Conservation (phyloP, 495 filamentous ascomycete genomes). For the Penicillium robsamsonii region DNA sequence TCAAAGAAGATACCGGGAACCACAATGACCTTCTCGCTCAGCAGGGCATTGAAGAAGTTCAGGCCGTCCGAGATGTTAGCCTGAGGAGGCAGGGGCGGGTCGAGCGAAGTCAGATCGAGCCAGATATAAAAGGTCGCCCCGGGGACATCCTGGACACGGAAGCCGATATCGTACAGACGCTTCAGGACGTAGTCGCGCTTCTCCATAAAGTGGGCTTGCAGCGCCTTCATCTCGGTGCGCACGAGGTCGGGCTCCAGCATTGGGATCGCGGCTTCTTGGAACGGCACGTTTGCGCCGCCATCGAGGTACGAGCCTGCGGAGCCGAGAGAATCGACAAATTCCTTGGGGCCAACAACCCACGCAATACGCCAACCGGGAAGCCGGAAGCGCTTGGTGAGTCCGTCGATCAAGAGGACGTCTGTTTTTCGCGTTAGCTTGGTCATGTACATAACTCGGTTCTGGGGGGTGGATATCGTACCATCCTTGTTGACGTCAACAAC, state of each 20-base stretch:
- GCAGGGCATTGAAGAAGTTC: constrained; percentile 93
- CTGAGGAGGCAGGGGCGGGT: constrained; percentile 36
- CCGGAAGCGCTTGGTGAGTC: constrained; percentile 94
- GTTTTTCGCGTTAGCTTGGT: neutral
- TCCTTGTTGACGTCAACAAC: constrained; percentile 68
- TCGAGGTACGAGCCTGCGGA: constrained; percentile 95
- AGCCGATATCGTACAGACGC: constrained; percentile 78
- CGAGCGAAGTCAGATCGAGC: constrained; percentile 59
- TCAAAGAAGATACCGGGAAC: constrained; percentile 86
- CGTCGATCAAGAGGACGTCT: constrained; percentile 91
- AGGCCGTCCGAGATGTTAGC: constrained; percentile 82
- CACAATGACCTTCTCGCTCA: constrained; percentile 90
- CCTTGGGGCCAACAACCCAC: constrained; percentile 94
- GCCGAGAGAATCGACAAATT: constrained; percentile 91
- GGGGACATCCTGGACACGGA: constrained; percentile 72
- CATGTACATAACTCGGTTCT: constrained; percentile 23
- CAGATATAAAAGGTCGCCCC: constrained; percentile 93
- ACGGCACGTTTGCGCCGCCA: constrained; percentile 89
- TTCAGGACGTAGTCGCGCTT: constrained; percentile 88
- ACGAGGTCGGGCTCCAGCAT: constrained; percentile 87
- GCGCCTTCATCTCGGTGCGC: constrained; percentile 79
- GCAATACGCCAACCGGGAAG: constrained; percentile 96
- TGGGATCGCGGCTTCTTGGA: constrained; percentile 88
- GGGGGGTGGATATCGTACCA: constrained; percentile 33
- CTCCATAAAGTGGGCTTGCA: constrained; percentile 81